Percentiles rank a stretch among this genome's conserved stretches.
Conservation (phyloP, 2,329 filamentous ascomycete genomes). For the Neonectria sp. region DNA sequence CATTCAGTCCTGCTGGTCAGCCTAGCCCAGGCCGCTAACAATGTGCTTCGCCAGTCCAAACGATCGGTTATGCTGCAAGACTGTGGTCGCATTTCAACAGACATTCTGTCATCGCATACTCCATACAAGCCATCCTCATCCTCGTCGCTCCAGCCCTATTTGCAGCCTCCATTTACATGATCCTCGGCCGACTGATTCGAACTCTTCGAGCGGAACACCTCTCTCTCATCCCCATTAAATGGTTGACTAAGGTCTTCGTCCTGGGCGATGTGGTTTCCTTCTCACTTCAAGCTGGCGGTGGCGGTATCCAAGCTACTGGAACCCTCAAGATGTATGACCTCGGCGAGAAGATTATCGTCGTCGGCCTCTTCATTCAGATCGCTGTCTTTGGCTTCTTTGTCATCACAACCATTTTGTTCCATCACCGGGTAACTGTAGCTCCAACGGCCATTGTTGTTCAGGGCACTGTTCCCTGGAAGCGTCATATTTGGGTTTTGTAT, state of each 20-base stretch:
- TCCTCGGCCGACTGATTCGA: conserved; percentile 61
- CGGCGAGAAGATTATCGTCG: conserved; percentile 68
- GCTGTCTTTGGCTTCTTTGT: conserved; percentile 61
- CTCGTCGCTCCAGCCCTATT: too few species aligned
- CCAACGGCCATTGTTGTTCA: too few species aligned
- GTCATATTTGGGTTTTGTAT: too few species aligned
- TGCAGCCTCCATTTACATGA: conserved; percentile 51
- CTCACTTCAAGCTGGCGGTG: conserved; percentile 63
- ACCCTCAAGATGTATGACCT: conserved; percentile 42
- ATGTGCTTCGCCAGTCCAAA: too few species aligned
- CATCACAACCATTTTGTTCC: not conserved
- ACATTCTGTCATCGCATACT: too few species aligned
- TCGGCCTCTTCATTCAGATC: conserved; percentile 70
- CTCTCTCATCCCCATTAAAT: conserved; percentile 52
- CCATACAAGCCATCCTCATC: too few species aligned
- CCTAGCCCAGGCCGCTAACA: too few species aligned
- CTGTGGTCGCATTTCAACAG: too few species aligned
- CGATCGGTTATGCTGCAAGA: too few species aligned
- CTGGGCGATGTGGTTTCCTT: conserved; percentile 64
- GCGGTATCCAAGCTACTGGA: conserved; percentile 48
- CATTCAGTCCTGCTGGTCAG: too few species aligned
- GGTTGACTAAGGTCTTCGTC: conserved; percentile 70
- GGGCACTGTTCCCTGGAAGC: too few species aligned
- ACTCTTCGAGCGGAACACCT: conserved; percentile 53
- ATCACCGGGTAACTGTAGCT: not conserved